Percentiles rank a stretch among this genome's conserved stretches.
These are phyloP conservation scores for Aureobasidium melanogenum DNA, from an alignment of 2,329 filamentous ascomycete genomes.

Conservation along the genomic window DNA sequence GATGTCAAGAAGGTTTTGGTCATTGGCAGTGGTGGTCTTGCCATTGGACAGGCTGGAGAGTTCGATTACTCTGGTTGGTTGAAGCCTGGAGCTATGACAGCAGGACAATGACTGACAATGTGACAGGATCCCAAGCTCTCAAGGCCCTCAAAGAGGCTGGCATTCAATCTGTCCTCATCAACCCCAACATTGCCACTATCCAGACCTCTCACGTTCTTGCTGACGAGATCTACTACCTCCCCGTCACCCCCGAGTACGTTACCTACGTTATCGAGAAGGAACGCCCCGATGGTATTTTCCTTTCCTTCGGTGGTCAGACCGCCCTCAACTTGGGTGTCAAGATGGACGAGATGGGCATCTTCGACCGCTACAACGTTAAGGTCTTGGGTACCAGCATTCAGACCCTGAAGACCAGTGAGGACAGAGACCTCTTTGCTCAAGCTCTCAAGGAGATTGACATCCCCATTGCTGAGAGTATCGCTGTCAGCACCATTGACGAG, in stretches of 20 bases:
- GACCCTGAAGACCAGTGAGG: constrained; percentile 89
- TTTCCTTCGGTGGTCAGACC: constrained; percentile 95
- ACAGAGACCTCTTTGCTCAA: constrained; percentile 91
- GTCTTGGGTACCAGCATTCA: constrained; percentile 92
- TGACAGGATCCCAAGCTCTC: constrained; percentile 79
- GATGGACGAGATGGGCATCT: constrained; percentile 93
- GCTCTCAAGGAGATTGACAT: constrained; percentile 96
- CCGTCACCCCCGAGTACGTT: constrained; percentile 95
- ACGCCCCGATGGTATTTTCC: constrained; percentile 90
- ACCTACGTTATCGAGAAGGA: constrained; percentile 95
- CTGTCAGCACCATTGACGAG: constrained; percentile 83
- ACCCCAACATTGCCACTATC: constrained; percentile 97
- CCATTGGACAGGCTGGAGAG: constrained; percentile 95
- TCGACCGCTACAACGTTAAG: constrained; percentile 90
- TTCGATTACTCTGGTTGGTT: constrained; percentile 92
- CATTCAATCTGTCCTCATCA: constrained; percentile 84
- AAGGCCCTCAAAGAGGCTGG: constrained; percentile 96
- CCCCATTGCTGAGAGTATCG: constrained; percentile 92
- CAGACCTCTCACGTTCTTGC: constrained; percentile 94
- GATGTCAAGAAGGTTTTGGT: constrained; percentile 96
- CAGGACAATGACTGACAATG: neutral
- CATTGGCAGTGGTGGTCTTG: constrained; percentile 88
- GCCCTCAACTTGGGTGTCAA: constrained; percentile 93
- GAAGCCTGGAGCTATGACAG: neutral
- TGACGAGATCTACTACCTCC: constrained; percentile 96